These are phyloP conservation scores for Penicillium pancosmium DNA, from an alignment of 495 filamentous ascomycete genomes.

Conservation along the genomic window DNA sequence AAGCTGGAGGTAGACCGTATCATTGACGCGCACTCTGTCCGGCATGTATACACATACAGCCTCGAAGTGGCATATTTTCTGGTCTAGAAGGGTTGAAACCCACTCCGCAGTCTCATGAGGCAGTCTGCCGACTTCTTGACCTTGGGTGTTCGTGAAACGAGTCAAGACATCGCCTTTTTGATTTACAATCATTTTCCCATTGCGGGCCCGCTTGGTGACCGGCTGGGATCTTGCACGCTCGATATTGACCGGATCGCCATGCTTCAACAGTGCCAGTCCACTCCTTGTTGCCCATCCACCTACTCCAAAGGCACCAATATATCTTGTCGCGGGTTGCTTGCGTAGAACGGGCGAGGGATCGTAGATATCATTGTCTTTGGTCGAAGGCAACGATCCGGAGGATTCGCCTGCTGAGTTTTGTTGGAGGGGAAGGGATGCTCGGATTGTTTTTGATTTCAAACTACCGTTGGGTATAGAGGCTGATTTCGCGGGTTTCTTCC, in stretches of 20 bases:
- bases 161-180: conserved; percentile 82
- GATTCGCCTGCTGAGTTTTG: conserved; percentile 1
- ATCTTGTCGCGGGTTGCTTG: conserved; percentile 66
- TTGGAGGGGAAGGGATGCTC: conserved; percentile 9
- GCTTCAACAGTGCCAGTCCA: conserved; percentile 69
- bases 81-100: conserved; percentile 92
- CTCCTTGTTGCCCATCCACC: conserved; percentile 92
- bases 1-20: conserved; percentile 89
- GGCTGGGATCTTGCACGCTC: conserved; percentile 79
- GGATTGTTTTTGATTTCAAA: conserved; percentile 13
- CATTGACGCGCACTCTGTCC: conserved; percentile 82
- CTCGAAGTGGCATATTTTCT: conserved; percentile 85
- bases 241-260: conserved; percentile 79
- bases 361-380: not conserved
- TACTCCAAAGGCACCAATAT: conserved; percentile 90
- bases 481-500: conserved; percentile 56
- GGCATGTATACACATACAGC: conserved; percentile 89
- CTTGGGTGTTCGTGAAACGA: conserved; percentile 81
- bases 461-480: not conserved
- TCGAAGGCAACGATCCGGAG: not conserved
- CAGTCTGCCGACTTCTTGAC: conserved; percentile 86
- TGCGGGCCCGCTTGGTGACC: conserved; percentile 53
- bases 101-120: conserved; percentile 89
- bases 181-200: conserved; percentile 51
- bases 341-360: conserved; percentile 21